Evolutionary conservation across 768 basidiomycete species (phyloP).

Genomic region (Rhodotorula diobovata): DNA sequence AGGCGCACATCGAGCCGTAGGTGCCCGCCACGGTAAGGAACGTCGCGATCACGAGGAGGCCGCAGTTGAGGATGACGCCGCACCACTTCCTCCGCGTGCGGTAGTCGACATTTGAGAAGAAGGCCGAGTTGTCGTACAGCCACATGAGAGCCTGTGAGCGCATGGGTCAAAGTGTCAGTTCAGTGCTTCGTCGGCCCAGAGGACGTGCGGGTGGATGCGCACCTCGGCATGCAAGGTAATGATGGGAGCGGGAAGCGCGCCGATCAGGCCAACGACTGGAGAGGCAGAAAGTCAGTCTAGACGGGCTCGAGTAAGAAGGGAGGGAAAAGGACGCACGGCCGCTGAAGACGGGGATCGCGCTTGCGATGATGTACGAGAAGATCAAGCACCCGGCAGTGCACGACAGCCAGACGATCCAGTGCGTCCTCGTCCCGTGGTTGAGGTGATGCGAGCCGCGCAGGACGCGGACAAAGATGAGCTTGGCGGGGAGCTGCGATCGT

Average conservation of each 20-base stretch:
- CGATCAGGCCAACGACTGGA: too few relatives aligned
- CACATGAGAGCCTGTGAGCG: neutral
- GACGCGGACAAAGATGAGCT: slow-evolving; percentile 41
- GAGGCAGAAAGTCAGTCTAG: too few relatives aligned
- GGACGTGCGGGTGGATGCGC: neutral
- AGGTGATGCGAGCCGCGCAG: slow-evolving; percentile 40
- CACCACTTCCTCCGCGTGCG: neutral
- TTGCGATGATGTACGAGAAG: slow-evolving; percentile 41
- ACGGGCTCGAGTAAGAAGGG: too few relatives aligned
- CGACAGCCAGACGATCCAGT: slow-evolving; percentile 40
- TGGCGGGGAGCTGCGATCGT: slow-evolving; percentile 6
- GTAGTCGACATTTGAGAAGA: too few relatives aligned
- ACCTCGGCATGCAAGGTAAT: neutral
- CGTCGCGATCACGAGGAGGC: neutral
- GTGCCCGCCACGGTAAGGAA: neutral
- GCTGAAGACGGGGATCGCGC: slow-evolving; percentile 19
- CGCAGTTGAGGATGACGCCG: neutral
- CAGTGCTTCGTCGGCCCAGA: too few relatives aligned
- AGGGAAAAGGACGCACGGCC: neutral
- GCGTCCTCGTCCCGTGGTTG: slow-evolving; percentile 20
- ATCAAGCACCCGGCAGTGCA: slow-evolving; percentile 10
- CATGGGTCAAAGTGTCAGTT: too few relatives aligned
- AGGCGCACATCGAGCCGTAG: neutral
- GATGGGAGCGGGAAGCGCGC: neutral
- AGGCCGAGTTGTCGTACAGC: neutral